Evolutionary conservation across 2,329 filamentous ascomycete genomes (phyloP), one percentile per base, ranked within the genome.

Genomic region (Fusarium algeriense): DNA sequence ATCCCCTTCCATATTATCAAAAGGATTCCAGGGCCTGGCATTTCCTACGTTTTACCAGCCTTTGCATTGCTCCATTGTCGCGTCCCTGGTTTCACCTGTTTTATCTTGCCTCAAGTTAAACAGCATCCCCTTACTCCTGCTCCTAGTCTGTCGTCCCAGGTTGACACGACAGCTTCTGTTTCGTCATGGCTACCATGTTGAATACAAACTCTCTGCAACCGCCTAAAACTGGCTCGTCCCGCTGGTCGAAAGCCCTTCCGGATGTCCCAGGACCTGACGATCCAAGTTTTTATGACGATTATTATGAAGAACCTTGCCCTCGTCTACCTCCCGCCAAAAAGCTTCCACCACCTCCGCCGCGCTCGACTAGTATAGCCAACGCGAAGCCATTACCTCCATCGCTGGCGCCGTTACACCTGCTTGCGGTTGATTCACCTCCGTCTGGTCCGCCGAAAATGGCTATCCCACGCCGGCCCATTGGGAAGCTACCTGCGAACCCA

Each of bases 201-300:
- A 73, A 66, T 58, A 35, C 63, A 65, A 64, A 55, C 59, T 70
- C 71, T 62, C 71, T 77, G 57, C 69, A 75, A 62, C 75, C 70
- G 61, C 76, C 76, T 73, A 80, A 77, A 75, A 78, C 76, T 69
- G 85, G 85, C 73, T 80, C 82, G 59, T 89, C 87, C 73, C 86
- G 87, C 77, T 88, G 87, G 80, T 88, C 87, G 76, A 89, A 89
- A 80, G 87, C 86, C 37, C 80, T 89, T 70, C 87, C 87, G 37
- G 81, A 83, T 60, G 85, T 85, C 75, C 86, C 87, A 57, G 71
- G 70, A 57, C 73, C 68, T 57, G 60, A 64, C 52, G 60, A 74
- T 57, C 66, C 71, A 50, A 58, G 66, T 44, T 67, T 75, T 55
- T 76, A 76, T 64, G 67, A 69, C 64, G 66, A 75, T 48, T 67